Base-by-base conservation (phyloP, 2,329 filamentous ascomycete genomes). In the Phialocephala sp. region DNA sequence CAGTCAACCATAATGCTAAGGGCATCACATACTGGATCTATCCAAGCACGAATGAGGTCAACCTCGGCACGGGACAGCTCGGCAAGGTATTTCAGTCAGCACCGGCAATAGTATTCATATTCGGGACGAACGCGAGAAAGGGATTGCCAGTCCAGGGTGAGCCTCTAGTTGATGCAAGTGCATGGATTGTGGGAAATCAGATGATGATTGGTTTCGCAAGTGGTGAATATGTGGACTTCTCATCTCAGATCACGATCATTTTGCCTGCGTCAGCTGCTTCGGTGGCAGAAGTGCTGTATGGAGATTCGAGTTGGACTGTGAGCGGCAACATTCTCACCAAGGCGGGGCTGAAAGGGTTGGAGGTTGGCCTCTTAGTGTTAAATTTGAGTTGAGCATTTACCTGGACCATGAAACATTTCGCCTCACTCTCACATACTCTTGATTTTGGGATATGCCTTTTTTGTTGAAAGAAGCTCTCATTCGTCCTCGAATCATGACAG, bases 1-100 rank as follows among this genome's bases (percentile, higher is more conserved):
- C 76, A 55, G 69, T 85, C 56, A 84, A 84, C 66, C 82, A 84
- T 67, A 79, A 80, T 55, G 83, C 81, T 0, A 85, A 82, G 69
- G 83, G 80, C 0, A 76, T 85, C 35, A 79, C 67, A 0, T 73
- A 74, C 59, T 85, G 84, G 84, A 72, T 76, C 18, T 85, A 80
- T 67, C 83, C 83, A 0, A 79, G 80, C 11, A 72, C 68, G 1
- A 18, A 57, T 4, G 64, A 65, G 1, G 59, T 72, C 0, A 71
- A 75, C 58, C 24, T 64, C n/a, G 64, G 57, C 0, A 83, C 76
- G 56, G 75, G 74, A 9, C 54, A 64, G 14, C 68, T 85, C 63
- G 80, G 80, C 12, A 77, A 72, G 20, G 74, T 81, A 0, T 71
- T 84, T 9, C 77, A 78, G 15, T 69, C 47, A 1, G 35, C 70